Percentiles rank a stretch among this genome's conserved stretches.
phyloP scores from a whole-genome alignment of 2,329 filamentous ascomycete species.

The Beauveria sp. region DNA sequence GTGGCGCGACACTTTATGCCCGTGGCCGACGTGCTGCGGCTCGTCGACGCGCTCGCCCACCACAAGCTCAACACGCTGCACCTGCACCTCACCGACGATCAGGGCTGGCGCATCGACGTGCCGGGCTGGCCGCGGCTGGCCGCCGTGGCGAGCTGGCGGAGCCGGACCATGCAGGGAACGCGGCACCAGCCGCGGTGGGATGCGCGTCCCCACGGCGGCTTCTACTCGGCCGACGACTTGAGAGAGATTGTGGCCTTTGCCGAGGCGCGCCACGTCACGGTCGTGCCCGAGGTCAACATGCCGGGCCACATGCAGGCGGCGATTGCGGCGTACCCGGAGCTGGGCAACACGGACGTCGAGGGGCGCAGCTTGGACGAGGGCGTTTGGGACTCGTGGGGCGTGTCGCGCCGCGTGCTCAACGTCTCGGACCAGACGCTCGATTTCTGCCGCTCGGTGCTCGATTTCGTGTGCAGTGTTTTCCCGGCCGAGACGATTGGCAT shows the following conservation, averaged over 20 bases:
- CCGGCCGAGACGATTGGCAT: slow-evolving; percentile 13
- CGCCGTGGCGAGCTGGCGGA: slow-evolving; percentile 13
- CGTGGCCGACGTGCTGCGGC: slow-evolving; percentile 14
- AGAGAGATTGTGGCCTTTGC: slow-evolving; percentile 14
- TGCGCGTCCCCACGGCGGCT: slow-evolving; percentile 13
- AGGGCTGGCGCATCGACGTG: slow-evolving; percentile 15
- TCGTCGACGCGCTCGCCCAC: slow-evolving; percentile 14
- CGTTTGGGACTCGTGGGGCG: slow-evolving; percentile 15
- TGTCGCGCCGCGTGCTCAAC: slow-evolving; percentile 15
- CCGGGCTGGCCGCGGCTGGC: slow-evolving; percentile 13
- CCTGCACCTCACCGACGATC: slow-evolving; percentile 15
- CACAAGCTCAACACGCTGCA: slow-evolving; percentile 16
- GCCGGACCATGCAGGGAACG: slow-evolving; percentile 13
- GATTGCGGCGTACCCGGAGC: slow-evolving; percentile 16
- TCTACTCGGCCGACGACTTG: slow-evolving; percentile 14
- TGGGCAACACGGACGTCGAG: slow-evolving; percentile 13
- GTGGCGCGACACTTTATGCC: slow-evolving; percentile 17
- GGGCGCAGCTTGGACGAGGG: neutral
- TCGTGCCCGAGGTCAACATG: slow-evolving; percentile 18
- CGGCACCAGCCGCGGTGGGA: slow-evolving; percentile 11
- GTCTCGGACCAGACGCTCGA: slow-evolving; percentile 14
- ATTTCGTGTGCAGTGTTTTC: slow-evolving; percentile 13
- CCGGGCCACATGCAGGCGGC: slow-evolving; percentile 17
- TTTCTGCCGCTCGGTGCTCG: slow-evolving; percentile 15
- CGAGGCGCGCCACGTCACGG: slow-evolving; percentile 13